Conservation (phyloP, 345 rosid species). For the Bruguiera parviflora region DNA sequence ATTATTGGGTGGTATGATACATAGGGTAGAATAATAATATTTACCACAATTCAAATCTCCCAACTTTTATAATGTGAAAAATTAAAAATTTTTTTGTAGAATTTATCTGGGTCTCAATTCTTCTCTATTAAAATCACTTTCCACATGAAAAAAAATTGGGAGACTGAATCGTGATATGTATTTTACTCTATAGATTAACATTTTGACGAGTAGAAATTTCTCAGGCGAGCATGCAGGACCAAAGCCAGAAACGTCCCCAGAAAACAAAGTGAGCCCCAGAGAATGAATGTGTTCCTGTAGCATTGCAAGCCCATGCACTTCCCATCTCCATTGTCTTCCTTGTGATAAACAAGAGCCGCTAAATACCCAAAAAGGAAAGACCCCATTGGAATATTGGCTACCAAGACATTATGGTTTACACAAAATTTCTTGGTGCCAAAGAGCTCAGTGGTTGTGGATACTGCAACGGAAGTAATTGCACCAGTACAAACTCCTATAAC, state of each 20-base stretch:
- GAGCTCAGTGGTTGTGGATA: slow-evolving; percentile 61
- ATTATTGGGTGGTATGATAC: too few relatives aligned
- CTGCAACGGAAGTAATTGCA: slow-evolving; percentile 72
- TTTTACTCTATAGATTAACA: not conserved
- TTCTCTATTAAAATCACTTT: not conserved
- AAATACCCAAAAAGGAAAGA: slow-evolving; percentile 64
- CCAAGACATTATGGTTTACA: slow-evolving; percentile 81
- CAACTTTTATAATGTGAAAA: too few relatives aligned
- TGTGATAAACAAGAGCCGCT: slow-evolving; percentile 68
- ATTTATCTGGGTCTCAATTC: too few relatives aligned
- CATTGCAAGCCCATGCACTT: slow-evolving; percentile 69
- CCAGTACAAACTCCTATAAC: slow-evolving; percentile 66
- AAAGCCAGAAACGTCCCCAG: slow-evolving; percentile 54
- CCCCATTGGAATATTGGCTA: slow-evolving; percentile 77
- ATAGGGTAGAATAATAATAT: too few relatives aligned
- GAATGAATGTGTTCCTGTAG: slow-evolving; percentile 53
- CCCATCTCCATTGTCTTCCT: slow-evolving; percentile 30
- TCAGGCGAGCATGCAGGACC: slow-evolving; percentile 46
- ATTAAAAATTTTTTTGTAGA: too few relatives aligned
- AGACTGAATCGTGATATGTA: too few relatives aligned
- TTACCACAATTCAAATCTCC: too few relatives aligned
- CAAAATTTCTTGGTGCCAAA: slow-evolving; percentile 70
- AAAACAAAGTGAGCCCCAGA: slow-evolving; percentile 66
- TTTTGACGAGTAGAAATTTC: slow-evolving; percentile 39
- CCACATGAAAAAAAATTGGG: too few relatives aligned